These are phyloP conservation scores for Phlyctochytrium planicorne DNA, from an alignment of 192 early-diverging fungal species.

Conservation along the genomic window DNA sequence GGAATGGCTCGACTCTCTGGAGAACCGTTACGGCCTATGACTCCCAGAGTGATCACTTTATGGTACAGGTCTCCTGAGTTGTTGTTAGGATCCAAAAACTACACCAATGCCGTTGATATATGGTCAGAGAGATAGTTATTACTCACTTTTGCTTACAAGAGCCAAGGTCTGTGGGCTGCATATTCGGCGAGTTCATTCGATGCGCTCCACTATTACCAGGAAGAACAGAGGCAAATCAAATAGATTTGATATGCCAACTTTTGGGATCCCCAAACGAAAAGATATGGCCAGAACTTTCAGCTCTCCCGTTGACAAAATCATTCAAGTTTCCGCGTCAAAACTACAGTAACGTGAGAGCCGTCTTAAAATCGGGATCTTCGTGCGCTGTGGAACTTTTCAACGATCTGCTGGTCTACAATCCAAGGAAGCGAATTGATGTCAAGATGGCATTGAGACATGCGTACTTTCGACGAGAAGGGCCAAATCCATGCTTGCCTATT, in stretches of 20 bases:
- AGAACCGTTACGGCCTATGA: conserved; percentile 72
- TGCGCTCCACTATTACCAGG: conserved; percentile 77
- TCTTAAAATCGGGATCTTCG: conserved; percentile 53
- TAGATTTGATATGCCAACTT: conserved; percentile 80
- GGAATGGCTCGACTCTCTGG: conserved; percentile 83
- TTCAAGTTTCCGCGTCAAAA: conserved; percentile 60
- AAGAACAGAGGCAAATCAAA: conserved; percentile 84
- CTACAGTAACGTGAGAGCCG: conserved; percentile 57
- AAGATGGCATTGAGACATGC: conserved; percentile 71
- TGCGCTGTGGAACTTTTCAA: conserved; percentile 62
- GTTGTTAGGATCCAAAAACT: conserved; percentile 81
- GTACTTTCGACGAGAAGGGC: conserved; percentile 78
- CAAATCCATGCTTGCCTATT: conserved; percentile 36
- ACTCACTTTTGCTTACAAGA: neutral
- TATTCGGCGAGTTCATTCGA: conserved; percentile 88
- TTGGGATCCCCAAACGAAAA: conserved; percentile 81
- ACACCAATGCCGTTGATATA: conserved; percentile 85
- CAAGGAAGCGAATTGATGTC: conserved; percentile 71
- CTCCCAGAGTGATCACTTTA: conserved; percentile 88
- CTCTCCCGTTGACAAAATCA: conserved; percentile 59
- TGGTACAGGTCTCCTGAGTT: conserved; percentile 97
- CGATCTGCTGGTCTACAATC: conserved; percentile 76
- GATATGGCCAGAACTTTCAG: conserved; percentile 76
- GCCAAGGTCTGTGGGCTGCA: conserved; percentile 88
- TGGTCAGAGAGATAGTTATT: conserved; percentile 48